Percentiles rank a stretch among this genome's conserved stretches.
phyloP scores from a whole-genome alignment of 768 basidiomycete genomes.

The Xanthoconium purpureum region DNA sequence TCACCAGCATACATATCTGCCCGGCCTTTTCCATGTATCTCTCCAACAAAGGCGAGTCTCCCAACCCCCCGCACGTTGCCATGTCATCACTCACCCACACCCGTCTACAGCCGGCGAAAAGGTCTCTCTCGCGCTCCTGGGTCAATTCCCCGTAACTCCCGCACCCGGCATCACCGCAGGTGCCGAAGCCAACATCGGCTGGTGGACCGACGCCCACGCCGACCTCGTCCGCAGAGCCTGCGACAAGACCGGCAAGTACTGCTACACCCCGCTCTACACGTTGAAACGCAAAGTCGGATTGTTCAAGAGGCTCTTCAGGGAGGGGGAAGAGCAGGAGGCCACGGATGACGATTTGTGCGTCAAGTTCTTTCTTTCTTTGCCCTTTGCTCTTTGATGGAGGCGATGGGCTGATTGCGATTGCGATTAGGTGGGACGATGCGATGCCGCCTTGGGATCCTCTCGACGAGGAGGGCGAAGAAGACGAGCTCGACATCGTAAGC shows the following conservation, averaged over 20 bases:
- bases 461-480: slow-evolving; percentile 24
- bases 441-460: slow-evolving; percentile 23
- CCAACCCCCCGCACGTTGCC: not conserved
- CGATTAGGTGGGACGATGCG: slow-evolving; percentile 22
- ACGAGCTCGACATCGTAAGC: slow-evolving; percentile 15
- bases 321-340: not conserved
- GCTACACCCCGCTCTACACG: slow-evolving; percentile 27
- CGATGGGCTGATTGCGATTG: not conserved
- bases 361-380: not conserved
- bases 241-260: slow-evolving; percentile 20
- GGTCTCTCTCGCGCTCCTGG: slow-evolving; percentile 22
- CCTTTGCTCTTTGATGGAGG: not conserved
- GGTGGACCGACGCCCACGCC: slow-evolving; percentile 21
- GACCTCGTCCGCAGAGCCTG: slow-evolving; percentile 23
- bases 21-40: slow-evolving; percentile 36
- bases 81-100: not conserved
- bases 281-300: slow-evolving; percentile 15
- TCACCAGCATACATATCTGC: slow-evolving; percentile 31
- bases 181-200: slow-evolving; percentile 10
- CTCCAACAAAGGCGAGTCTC: slow-evolving; percentile 23
- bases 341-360: slow-evolving; percentile 19
- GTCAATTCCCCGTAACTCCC: slow-evolving; percentile 11
- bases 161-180: slow-evolving; percentile 10
- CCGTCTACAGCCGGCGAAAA: slow-evolving; percentile 20
- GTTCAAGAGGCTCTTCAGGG: slow-evolving; percentile 7